Evolutionary conservation across 768 basidiomycete genomes (phyloP), one percentile per base, ranked within the genome.

Genomic region (Floccularia luteovirens): DNA sequence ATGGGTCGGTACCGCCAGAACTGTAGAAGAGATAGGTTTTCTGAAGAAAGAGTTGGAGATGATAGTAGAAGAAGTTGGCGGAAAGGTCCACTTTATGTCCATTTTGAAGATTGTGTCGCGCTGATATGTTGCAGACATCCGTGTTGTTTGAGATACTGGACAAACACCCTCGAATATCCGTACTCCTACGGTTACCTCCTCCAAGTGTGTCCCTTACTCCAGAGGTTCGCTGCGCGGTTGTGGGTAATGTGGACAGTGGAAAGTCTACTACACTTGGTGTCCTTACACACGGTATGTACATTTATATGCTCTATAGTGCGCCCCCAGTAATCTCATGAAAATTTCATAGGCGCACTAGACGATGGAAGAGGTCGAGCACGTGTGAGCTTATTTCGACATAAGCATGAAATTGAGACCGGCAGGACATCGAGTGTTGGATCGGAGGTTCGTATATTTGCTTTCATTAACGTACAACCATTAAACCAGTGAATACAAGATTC

Each of bases 341-440:
- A 8, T 10, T 30, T 10, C 27, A 12, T 23, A 88, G 83, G 85
- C 38, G 72, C 74, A 14, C 63, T 90, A 38, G 89, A 91, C 50
- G 89, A 91, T 52, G 87, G 88, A 20, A 67, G 84, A 57, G 86
- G 84, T 1, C 74, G 77, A 36, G 85, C 86, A 0, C 85, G 94
- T 38, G 85, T 97, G 3, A 80, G 82, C 3, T 65, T 99, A 5
- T 98, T 98, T 61, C 72, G 94, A 40, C 96, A 99, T 57, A 96
- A 97, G 57, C 96, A 99, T 54, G 96, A 99, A 61, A 70, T 97
- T 39, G 96, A 98, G 64, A 91, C 86, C 14, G 94, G 94, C 4
- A 69, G 96, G 37, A 99, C 96, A 0, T 91, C 88, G 17, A 90
- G 87, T 45, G 90, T 98, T 31, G 96, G 96, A 16, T 93, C 96